Evolutionary conservation across 208 protist genomes (phyloP), one percentile per base, ranked within the genome.

Genomic region (Porcisia deanei): DNA sequence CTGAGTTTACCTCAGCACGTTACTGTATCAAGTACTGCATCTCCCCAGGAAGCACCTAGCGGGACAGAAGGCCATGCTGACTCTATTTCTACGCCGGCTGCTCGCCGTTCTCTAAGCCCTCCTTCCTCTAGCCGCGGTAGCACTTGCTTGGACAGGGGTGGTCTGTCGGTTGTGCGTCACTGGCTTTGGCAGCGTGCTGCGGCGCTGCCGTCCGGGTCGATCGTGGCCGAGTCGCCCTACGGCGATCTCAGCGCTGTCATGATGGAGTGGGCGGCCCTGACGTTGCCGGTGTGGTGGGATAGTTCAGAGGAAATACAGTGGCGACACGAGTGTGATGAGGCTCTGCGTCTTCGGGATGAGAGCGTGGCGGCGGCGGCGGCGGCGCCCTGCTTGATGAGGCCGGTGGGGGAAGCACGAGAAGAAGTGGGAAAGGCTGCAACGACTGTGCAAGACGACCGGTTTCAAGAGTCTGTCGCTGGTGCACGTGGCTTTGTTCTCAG

Each of bases 101-200:
- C 66, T 41, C 39, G 47, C 66, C 9, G 41, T 5, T 43, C 63
- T 22, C 22, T 49, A 52, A 9, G 22, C 41, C 22, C 0, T 30
- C 8, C 2, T 9, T 0, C 41, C 20, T 67, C 41, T 52, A n/a
- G 41, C 9, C 10, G 47, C 41, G 20, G 25, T 7, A 18, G 47
- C 41, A 67, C 22, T 22, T 3, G 22, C 63, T 67, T 67, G 22
- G 39, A 49, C 39, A 47, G 4, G 41, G 41, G 63, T 43, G 63
- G 41, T n/a, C 25, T 41, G 14, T 34, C 25, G 3, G 18, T 75
- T 20, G 75, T 85, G 71, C 68, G 54, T 9, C 30, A 47, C 43
- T 85, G 81, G 81, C 68, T 85, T 20, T 85, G 81, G 76, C 39
- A 59, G 45, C 70, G 71, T 34, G 75, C 76, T 20, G 81, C 75